Base-by-base conservation (phyloP, 2,329 filamentous ascomycete species). In the Didymellaceae sp. region DNA sequence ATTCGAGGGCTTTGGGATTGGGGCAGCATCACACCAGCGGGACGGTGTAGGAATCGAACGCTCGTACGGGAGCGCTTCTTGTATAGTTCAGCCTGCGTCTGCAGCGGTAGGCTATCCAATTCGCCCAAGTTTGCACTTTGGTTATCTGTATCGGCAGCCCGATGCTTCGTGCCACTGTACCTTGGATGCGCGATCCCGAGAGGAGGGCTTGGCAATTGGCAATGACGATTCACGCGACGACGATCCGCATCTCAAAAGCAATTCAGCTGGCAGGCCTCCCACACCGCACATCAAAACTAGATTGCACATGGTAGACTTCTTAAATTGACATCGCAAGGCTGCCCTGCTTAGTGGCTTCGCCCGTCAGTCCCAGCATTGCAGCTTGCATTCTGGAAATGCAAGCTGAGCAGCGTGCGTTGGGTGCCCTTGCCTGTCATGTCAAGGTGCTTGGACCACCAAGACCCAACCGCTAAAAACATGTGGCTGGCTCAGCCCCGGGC, bases 221-320 rank as follows among this genome's bases (percentile, higher is more conserved):
- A 42, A 52, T 52, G 48, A 46, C 48, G 48, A 42, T 46, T 50
- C 39, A 42, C 35, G 34, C 16, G 7, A 42, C 30, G 44, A 39
- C 50, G 50, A 53, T 53, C 50, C 11, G 40, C 50, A 48, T 45
- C 26, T 28, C 31, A 53, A 44, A 48, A 48, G 50, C 33, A 48
- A 43, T 21, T 11, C 24, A 33, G 20, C 44, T 48, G 39, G 30
- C 39, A 53, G 39, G 39, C 39, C 30, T 34, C 50, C 31, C 24
- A 34, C 50, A 45, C 44, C 50, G 40, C 6, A 9, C 6, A 13
- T 28, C 22, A 25, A 30, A 31, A 13, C 24, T 8, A 43, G 6
- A 32, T 4, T 24, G 24, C 37, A 10, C 17, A 9, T 37, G 34
- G 14, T 9, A n/a, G 24, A 24, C 33, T 32, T n/a, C n/a, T n/a